Base-by-base conservation (phyloP, 768 basidiomycete genomes). In the Podaxis carcinomalis region DNA sequence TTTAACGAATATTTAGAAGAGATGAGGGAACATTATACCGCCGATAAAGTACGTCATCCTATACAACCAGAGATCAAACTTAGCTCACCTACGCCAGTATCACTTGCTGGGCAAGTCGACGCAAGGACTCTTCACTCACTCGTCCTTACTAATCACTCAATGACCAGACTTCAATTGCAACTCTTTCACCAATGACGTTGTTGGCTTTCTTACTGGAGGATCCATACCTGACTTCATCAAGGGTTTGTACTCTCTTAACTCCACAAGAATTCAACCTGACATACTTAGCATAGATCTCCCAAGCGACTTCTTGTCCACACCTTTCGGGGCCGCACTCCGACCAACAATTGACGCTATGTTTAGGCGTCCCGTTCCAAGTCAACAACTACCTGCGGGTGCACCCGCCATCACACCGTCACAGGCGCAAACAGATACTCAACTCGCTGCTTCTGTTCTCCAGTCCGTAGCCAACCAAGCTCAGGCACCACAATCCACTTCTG, bases 301-400 rank as follows among this genome's bases (percentile, higher is more conserved):
- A 10, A 83, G 84, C 7, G 93, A 93, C 64, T 94, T 94, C 73
- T 83, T 95, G 23, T 89, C 92, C 0, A 95, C 93, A 0, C 92
- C 93, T 0, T 93, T 97, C 64, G 95, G 95, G 14, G 83, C 84
- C 5, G 85, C 89, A 0, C 80, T 98, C 50, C 86, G 90, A 0
- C 95, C 95, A 0, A 94, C 89, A 46, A 97, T 98, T 54, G 95
- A 98, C 69, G 78, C 84, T 51, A 94, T 96, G 93, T 97, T 85
- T 73, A 76, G 83, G 23, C 80, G 85, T 23, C 85, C 88, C 2
- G 64, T 75, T 0, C 74, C 85, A 7, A 77, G 77, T 6, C 75
- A 79, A 2, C 75, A 79, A 2, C 68, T 72, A n/a, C 57, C 61
- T 14, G 19, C 19, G 6, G 42, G 42, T 19, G 61, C 72, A 55